phyloP scores from a whole-genome alignment of 768 basidiomycete genomes.

The Rossbeevera mucosa region DNA sequence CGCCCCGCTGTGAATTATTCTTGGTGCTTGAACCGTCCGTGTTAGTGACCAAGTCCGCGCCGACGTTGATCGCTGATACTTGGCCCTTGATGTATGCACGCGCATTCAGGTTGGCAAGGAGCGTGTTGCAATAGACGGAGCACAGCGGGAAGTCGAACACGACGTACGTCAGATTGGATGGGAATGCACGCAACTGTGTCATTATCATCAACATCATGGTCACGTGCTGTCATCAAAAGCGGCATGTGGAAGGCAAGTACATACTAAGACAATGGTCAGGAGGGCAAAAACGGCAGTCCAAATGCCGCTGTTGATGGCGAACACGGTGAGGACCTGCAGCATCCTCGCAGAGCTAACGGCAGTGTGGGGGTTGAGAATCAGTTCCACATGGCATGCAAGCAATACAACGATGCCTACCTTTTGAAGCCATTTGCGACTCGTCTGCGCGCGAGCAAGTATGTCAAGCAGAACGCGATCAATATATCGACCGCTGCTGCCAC shows the following conservation, averaged over 20 bases:
- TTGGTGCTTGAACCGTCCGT: background rate
- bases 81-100: conserved; percentile 3
- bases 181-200: background rate
- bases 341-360: background rate
- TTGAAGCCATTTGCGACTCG: background rate
- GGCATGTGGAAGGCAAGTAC: background rate
- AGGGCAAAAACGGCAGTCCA: conserved; percentile 2
- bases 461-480: background rate
- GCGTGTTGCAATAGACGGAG: conserved; percentile 2
- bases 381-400: background rate
- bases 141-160: conserved; percentile 2
- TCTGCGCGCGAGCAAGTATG: background rate
- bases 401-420: background rate
- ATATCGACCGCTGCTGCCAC: conserved; percentile 1
- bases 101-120: conserved; percentile 5
- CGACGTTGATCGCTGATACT: background rate
- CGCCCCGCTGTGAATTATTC: background rate
- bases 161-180: background rate
- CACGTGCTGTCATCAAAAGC: background rate
- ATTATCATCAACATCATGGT: background rate
- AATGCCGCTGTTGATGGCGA: conserved; percentile 4
- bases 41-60: background rate
- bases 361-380: background rate
- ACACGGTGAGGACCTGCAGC: conserved; percentile 4
- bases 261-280: background rate